Percentiles rank a stretch among this genome's conserved stretches.
Evolutionary conservation across 2,329 filamentous ascomycete genomes (phyloP).

Genomic region (Orbilia blumenaviensis): DNA sequence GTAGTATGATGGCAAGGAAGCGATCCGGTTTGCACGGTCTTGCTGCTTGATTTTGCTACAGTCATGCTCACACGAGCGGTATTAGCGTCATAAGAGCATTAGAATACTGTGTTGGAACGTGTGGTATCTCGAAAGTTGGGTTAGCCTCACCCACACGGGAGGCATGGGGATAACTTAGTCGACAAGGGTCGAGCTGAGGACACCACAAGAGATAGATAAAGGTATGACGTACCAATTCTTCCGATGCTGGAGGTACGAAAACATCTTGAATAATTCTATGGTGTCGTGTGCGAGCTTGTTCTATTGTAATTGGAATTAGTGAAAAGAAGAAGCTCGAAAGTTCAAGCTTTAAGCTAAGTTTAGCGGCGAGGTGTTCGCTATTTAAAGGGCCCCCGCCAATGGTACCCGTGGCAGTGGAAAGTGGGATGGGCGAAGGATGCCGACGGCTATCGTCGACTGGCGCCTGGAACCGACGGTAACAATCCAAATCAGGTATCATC

Average conservation of each 20-base stretch:
- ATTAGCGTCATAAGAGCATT: slow-evolving; percentile 2
- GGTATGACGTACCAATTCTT: slow-evolving; percentile 41
- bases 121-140: slow-evolving; percentile 26
- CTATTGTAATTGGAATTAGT: background rate
- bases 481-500: slow-evolving; percentile 41
- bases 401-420: background rate
- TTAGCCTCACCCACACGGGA: background rate
- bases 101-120: slow-evolving; percentile 28
- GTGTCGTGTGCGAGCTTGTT: slow-evolving; percentile 5
- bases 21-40: slow-evolving; percentile 76
- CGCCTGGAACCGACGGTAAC: slow-evolving; percentile 48
- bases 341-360: background rate
- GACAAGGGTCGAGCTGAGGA: background rate
- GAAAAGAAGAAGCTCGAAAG: background rate
- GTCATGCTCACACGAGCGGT: background rate
- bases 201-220: background rate
- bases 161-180: background rate
- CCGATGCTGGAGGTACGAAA: slow-evolving; percentile 48
- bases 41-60: slow-evolving; percentile 79
- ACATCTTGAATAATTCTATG: slow-evolving; percentile 23
- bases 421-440: slow-evolving; percentile 19
- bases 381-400: slow-evolving; percentile 9
- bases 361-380: slow-evolving; percentile 6
- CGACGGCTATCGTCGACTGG: slow-evolving; percentile 30
- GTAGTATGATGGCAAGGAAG: slow-evolving; percentile 72